phyloP scores from a whole-genome alignment of 495 filamentous ascomycete genomes.

The Neurospora discreta region DNA sequence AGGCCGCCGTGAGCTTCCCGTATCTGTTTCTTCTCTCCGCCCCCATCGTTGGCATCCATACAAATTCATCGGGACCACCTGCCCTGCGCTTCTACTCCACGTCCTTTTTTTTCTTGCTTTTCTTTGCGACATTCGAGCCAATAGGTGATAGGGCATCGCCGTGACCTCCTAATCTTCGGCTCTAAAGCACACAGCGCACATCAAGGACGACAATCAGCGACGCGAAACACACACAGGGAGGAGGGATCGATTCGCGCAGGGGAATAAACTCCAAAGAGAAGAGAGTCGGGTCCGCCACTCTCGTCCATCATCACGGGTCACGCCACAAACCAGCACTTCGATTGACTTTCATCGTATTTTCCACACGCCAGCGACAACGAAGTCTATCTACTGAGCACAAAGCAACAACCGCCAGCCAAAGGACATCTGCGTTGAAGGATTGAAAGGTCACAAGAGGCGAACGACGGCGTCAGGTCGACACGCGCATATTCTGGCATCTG shows the following conservation, averaged over 20 bases:
- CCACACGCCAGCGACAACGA: neutral
- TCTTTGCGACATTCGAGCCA: neutral
- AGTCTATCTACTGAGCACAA: neutral
- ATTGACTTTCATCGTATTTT: neutral
- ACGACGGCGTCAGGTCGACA: neutral
- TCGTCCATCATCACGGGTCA: neutral
- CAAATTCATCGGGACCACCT: neutral
- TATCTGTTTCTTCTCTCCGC: neutral
- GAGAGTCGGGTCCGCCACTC: neutral
- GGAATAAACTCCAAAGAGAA: neutral
- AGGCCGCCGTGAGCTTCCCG: neutral
- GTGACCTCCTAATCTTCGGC: neutral
- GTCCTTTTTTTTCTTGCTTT: neutral
- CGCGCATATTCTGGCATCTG: neutral
- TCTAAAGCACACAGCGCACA: neutral
- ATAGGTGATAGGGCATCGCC: neutral
- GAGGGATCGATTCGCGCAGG: neutral
- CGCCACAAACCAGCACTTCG: neutral
- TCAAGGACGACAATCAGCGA: neutral
- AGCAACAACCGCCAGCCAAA: neutral
- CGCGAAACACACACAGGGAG: neutral
- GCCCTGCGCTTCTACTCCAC: neutral
- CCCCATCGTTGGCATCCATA: neutral
- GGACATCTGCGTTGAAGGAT: neutral
- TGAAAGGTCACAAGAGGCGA: neutral